Percentiles rank a stretch among this genome's conserved stretches.
Evolutionary conservation across 805 yeast species (phyloP).

Genomic region (Sungouiozyma ichnusensis): DNA sequence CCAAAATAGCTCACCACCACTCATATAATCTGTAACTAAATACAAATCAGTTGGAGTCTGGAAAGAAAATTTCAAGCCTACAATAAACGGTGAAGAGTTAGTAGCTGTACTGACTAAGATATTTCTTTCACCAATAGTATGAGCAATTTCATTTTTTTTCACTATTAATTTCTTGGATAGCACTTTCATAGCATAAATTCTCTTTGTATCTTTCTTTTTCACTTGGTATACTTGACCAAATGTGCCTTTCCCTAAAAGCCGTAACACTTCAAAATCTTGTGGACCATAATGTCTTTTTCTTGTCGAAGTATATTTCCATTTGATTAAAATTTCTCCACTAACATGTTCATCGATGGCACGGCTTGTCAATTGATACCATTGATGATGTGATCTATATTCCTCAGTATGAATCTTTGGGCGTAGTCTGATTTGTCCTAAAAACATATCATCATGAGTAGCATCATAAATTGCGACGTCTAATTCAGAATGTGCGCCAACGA

Average conservation of each 20-base stretch:
- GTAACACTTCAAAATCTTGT: conserved; percentile 82
- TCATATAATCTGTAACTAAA: conserved; percentile 93
- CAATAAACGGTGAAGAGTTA: conserved; percentile 84
- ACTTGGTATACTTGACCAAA: conserved; percentile 98
- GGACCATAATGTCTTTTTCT: conserved; percentile 81
- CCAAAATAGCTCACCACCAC: conserved; percentile 96
- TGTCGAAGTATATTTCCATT: conserved; percentile 60
- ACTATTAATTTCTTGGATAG: conserved; percentile 90
- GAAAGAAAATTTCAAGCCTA: conserved; percentile 89
- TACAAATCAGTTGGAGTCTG: conserved; percentile 91
- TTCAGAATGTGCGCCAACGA: conserved; percentile 72
- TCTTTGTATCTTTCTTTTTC: conserved; percentile 73
- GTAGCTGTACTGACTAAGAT: conserved; percentile 88
- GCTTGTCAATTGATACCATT: conserved; percentile 67
- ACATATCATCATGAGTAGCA: conserved; percentile 67
- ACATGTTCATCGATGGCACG: conserved; percentile 69
- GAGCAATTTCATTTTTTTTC: conserved; percentile 94
- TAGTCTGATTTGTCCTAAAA: conserved; percentile 74
- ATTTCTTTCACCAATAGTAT: conserved; percentile 94
- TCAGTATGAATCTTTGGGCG: conserved; percentile 41
- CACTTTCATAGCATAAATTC: conserved; percentile 96
- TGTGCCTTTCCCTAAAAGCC: conserved; percentile 90
- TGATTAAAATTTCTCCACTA: conserved; percentile 66
- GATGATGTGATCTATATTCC: conserved; percentile 36
- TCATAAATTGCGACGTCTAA: conserved; percentile 89